Conservation (phyloP, 2,329 filamentous ascomycete genomes). For the Didymella glomerata region DNA sequence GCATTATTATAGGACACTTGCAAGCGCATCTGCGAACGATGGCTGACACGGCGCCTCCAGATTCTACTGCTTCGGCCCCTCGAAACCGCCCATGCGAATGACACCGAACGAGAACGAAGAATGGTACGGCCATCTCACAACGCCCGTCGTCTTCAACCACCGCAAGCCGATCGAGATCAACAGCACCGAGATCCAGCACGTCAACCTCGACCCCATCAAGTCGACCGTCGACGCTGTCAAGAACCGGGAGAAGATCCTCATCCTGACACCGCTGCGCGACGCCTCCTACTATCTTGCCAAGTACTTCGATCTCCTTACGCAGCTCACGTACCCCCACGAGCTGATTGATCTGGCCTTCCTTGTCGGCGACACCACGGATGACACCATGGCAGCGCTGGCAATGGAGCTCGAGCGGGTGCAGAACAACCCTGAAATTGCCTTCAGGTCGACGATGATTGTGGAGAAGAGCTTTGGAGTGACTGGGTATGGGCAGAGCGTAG, state of each 20-base stretch:
- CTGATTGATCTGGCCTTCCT: constrained; percentile 96
- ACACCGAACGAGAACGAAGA: constrained; percentile 85
- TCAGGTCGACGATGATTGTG: constrained; percentile 83
- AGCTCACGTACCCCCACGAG: constrained; percentile 92
- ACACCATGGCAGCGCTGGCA: constrained; percentile 86
- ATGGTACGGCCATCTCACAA: constrained; percentile 89
- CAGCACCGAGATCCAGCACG: constrained; percentile 75
- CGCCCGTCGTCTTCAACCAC: constrained; percentile 95
- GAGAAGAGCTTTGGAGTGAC: constrained; percentile 88
- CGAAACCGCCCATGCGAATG: constrained; percentile 97
- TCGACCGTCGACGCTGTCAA: constrained; percentile 79
- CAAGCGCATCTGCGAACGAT: not conserved
- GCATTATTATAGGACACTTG: constrained; percentile 8
- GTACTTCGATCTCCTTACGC: constrained; percentile 90
- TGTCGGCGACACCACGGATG: constrained; percentile 88
- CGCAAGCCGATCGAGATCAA: constrained; percentile 89
- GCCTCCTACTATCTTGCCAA: constrained; percentile 82
- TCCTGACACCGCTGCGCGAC: constrained; percentile 92
- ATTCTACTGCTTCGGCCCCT: constrained; percentile 96
- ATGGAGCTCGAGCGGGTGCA: constrained; percentile 90
- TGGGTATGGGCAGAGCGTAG: constrained; percentile 75
- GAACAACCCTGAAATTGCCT: constrained; percentile 78
- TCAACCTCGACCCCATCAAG: constrained; percentile 85
- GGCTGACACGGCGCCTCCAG: constrained; percentile 59
- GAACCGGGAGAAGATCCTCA: constrained; percentile 87